Conservation (phyloP, 495 filamentous ascomycete genomes). For the Copromyces sp. region DNA sequence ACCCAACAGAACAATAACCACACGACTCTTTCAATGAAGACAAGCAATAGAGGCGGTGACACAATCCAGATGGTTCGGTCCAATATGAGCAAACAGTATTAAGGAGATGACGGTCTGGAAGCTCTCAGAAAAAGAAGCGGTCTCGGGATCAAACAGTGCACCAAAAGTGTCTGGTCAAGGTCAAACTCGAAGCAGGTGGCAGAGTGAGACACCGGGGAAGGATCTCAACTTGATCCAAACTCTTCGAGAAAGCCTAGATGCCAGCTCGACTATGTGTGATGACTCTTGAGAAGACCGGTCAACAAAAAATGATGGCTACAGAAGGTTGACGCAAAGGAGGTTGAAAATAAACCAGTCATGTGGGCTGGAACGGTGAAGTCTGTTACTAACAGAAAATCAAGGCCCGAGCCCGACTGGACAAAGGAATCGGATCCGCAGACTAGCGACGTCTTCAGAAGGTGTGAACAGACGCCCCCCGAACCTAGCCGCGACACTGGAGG, state of each 20-base stretch:
- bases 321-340: not conserved
- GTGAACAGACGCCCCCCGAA: not conserved
- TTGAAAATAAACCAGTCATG: slow-evolving; percentile 13
- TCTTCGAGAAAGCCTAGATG: not conserved
- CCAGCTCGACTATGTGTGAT: not conserved
- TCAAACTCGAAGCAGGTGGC: not conserved
- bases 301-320: not conserved
- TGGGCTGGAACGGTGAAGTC: slow-evolving; percentile 7
- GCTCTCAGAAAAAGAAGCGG: not conserved
- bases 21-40: not conserved
- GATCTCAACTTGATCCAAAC: not conserved
- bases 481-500: not conserved
- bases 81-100: not conserved
- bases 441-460: slow-evolving; percentile 1
- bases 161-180: not conserved
- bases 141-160: not conserved
- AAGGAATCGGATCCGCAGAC: slow-evolving; percentile 11
- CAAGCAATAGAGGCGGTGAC: not conserved
- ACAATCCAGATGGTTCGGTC: not conserved
- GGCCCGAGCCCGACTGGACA: slow-evolving; percentile 19
- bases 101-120: not conserved
- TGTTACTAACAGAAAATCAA: slow-evolving; percentile 26
- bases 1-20: not conserved
- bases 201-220: not conserved
- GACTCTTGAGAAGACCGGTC: not conserved